phyloP scores from a whole-genome alignment of 1,139 yeast genomes.

The Sugiyamaella castrensis region DNA sequence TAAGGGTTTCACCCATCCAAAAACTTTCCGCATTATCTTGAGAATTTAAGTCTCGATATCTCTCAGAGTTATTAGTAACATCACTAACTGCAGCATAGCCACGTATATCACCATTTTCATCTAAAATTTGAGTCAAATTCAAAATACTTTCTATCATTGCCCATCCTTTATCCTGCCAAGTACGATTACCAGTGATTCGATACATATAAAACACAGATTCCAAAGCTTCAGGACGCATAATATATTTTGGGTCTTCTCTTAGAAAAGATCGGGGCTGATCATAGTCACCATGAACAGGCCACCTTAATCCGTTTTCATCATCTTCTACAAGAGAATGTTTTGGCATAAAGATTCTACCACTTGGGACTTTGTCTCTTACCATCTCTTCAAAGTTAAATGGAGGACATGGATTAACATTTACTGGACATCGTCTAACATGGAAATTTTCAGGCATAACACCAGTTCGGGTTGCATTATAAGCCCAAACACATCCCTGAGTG shows the following conservation, averaged over 20 bases:
- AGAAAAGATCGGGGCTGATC: slow-evolving; percentile 39
- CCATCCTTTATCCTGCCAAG: slow-evolving; percentile 72
- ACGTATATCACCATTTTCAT: slow-evolving; percentile 43
- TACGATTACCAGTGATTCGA: slow-evolving; percentile 67
- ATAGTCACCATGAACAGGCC: slow-evolving; percentile 33
- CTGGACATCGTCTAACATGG: slow-evolving; percentile 40
- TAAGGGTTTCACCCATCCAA: slow-evolving; percentile 79
- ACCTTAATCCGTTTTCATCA: slow-evolving; percentile 23
- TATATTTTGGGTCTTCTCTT: slow-evolving; percentile 48
- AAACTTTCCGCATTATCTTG: slow-evolving; percentile 58
- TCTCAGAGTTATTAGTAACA: slow-evolving; percentile 42
- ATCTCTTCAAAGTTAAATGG: slow-evolving; percentile 24
- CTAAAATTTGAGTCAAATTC: slow-evolving; percentile 25
- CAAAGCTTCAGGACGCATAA: slow-evolving; percentile 72
- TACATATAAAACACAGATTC: slow-evolving; percentile 73
- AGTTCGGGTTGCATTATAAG: slow-evolving; percentile 48
- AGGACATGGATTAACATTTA: slow-evolving; percentile 30
- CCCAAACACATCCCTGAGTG: slow-evolving; percentile 65
- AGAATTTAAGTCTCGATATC: slow-evolving; percentile 23
- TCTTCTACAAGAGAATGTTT: slow-evolving; percentile 13
- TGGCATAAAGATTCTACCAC: slow-evolving; percentile 1
- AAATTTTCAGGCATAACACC: slow-evolving; percentile 48
- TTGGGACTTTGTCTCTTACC: slow-evolving; percentile 6
- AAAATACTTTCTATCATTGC: slow-evolving; percentile 56
- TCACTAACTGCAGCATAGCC: slow-evolving; percentile 51